Percentiles rank a stretch among this genome's conserved stretches.
These are phyloP conservation scores for Cadophora luteo-olivacea DNA, from an alignment of 2,329 filamentous ascomycete species.

Conservation along the genomic window DNA sequence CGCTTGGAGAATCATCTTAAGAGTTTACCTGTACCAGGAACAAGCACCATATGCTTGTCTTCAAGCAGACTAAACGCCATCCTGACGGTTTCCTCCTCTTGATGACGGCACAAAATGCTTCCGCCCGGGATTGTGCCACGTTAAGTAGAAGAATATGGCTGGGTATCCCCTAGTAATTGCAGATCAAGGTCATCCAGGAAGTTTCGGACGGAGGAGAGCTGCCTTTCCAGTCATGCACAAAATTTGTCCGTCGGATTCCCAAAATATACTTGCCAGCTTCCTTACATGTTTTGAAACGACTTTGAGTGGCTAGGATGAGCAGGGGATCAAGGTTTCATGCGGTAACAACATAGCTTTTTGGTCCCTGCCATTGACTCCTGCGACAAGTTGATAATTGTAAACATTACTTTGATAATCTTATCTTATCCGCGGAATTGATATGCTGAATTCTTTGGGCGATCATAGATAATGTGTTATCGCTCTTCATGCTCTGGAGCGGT, in stretches of 20 bases:
- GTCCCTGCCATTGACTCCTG: neutral
- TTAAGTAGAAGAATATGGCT: neutral
- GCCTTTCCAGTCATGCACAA: conserved; percentile 30
- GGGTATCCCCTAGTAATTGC: conserved; percentile 45
- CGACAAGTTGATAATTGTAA: neutral
- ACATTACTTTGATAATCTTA: neutral
- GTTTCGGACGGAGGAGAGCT: conserved; percentile 47
- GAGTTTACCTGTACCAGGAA: conserved; percentile 54
- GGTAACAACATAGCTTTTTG: neutral
- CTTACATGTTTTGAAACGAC: neutral
- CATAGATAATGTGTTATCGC: neutral
- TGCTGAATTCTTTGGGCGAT: neutral
- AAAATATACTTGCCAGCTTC: neutral
- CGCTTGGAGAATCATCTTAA: neutral
- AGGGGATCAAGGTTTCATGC: neutral
- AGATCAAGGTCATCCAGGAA: neutral
- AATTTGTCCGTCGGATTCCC: neutral
- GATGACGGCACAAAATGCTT: neutral
- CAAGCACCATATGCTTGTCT: conserved; percentile 49
- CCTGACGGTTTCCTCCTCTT: neutral
- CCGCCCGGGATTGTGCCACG: neutral
- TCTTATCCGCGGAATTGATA: neutral
- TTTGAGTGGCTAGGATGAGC: neutral
- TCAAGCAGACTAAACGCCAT: conserved; percentile 45
- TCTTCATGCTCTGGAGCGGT: neutral